phyloP scores from a whole-genome alignment of 371 early-diverging fungal genomes.

The Actinomortierella wolfii region DNA sequence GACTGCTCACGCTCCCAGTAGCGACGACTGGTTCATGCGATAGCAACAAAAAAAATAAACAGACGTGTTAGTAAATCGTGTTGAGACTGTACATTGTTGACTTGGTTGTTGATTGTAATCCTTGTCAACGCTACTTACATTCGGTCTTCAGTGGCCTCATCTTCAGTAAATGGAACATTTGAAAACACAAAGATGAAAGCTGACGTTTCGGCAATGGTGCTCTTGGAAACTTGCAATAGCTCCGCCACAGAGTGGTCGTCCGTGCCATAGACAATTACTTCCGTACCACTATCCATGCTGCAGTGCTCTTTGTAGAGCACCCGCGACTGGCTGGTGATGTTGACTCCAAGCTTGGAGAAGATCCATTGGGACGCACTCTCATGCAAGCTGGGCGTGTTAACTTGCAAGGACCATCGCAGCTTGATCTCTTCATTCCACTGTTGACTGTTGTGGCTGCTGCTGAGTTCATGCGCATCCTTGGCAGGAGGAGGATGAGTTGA shows the following conservation, averaged over 20 bases:
- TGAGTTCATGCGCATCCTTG: background rate
- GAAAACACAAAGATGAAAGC: constrained; percentile 40
- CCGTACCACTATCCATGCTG: constrained; percentile 4
- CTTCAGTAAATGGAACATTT: constrained; percentile 16
- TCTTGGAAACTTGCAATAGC: constrained; percentile 22
- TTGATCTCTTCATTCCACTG: background rate
- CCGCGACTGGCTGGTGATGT: constrained; percentile 15
- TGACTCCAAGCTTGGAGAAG: constrained; percentile 27
- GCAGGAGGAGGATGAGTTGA: background rate
- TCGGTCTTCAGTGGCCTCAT: constrained; percentile 11
- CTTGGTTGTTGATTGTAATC: no score
- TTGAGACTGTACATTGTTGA: no score
- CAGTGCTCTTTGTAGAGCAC: no score
- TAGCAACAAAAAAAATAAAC: background rate
- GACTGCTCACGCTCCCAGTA: constrained; percentile 25
- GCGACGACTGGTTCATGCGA: constrained; percentile 7
- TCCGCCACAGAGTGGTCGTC: constrained; percentile 24
- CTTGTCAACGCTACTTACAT: no score
- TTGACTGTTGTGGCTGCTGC: background rate
- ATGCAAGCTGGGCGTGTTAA: constrained; percentile 22
- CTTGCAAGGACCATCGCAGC: constrained; percentile 28
- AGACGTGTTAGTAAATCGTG: no score
- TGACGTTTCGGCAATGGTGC: constrained; percentile 26
- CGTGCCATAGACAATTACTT: constrained; percentile 34
- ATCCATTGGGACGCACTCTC: constrained; percentile 29